A percentile compares a stretch with the other conserved stretches of the same genome.
Conservation (phyloP, 805 yeast species). For the Candida dendrica region DNA sequence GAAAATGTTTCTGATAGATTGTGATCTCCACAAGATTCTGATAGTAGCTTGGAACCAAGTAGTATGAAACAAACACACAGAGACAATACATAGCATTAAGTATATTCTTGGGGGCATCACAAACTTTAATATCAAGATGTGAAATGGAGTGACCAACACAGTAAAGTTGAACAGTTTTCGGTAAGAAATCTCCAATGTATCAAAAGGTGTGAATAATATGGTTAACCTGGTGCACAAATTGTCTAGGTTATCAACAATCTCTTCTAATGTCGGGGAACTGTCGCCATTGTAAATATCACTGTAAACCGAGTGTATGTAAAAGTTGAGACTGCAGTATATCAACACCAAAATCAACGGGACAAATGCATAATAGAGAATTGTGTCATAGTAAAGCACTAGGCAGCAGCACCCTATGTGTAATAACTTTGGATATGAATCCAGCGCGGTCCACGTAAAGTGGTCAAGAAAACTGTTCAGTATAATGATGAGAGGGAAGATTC, state of each 20-base stretch:
- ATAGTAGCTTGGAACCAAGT: slow-evolving; percentile 38
- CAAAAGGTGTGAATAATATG: slow-evolving; percentile 16
- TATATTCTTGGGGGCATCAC: slow-evolving; percentile 28
- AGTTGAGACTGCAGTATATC: slow-evolving; percentile 31
- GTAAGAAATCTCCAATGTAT: slow-evolving; percentile 21
- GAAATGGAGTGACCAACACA: slow-evolving; percentile 32
- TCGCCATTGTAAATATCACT: slow-evolving; percentile 31
- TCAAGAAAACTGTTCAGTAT: slow-evolving; percentile 35
- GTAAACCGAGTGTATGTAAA: slow-evolving; percentile 35
- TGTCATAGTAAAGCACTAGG: slow-evolving; percentile 32
- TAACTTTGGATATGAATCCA: slow-evolving; percentile 33
- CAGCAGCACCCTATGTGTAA: slow-evolving; percentile 30
- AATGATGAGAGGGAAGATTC: slow-evolving; percentile 37
- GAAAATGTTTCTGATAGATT: slow-evolving; percentile 30
- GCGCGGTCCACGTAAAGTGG: slow-evolving; percentile 40
- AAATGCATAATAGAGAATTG: slow-evolving; percentile 20
- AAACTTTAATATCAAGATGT: slow-evolving; percentile 24
- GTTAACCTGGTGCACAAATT: slow-evolving; percentile 37
- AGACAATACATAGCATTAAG: slow-evolving; percentile 29
- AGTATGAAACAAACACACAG: slow-evolving; percentile 35
- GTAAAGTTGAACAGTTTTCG: slow-evolving; percentile 24
- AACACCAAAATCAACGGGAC: slow-evolving; percentile 28
- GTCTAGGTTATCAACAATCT: slow-evolving; percentile 35
- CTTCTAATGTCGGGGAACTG: slow-evolving; percentile 39
- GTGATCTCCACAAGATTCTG: slow-evolving; percentile 39